Percentiles rank a stretch among this genome's conserved stretches.
Conservation (phyloP, 2,329 filamentous ascomycete genomes). For the Monosporascus sp. region DNA sequence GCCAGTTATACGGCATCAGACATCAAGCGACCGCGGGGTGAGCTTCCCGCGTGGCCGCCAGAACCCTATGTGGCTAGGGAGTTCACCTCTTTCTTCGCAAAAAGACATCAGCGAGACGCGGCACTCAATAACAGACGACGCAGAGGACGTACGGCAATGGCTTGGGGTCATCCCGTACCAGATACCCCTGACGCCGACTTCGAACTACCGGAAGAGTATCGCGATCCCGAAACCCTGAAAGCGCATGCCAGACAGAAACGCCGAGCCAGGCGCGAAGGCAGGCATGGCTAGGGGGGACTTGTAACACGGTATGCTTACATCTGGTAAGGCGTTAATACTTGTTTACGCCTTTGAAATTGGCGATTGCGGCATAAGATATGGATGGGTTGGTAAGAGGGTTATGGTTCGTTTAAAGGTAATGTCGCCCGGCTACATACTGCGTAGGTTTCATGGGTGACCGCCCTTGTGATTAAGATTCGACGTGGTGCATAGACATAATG, state of each 20-base stretch:
- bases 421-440: no score
- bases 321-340: neutral
- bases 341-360: no score
- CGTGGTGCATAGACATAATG: no score
- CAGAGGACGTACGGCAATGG: slow-evolving; percentile 62
- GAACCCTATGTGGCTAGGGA: slow-evolving; percentile 45
- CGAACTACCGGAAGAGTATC: slow-evolving; percentile 61
- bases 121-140: slow-evolving; percentile 70
- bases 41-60: slow-evolving; percentile 21
- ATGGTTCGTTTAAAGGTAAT: no score
- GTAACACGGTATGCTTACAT: neutral
- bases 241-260: slow-evolving; percentile 58
- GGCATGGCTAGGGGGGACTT: slow-evolving; percentile 21
- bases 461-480: no score
- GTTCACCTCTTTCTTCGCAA: slow-evolving; percentile 82
- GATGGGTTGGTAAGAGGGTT: no score
- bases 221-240: slow-evolving; percentile 49
- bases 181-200: slow-evolving; percentile 69
- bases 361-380: no score
- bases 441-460: no score
- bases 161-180: slow-evolving; percentile 78
- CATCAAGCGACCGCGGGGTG: slow-evolving; percentile 16
- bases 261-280: slow-evolving; percentile 50
- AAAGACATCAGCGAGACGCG: slow-evolving; percentile 72
- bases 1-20: slow-evolving; percentile 18